phyloP scores from a whole-genome alignment of 768 basidiomycete genomes.

The Boletus subparvulus region DNA sequence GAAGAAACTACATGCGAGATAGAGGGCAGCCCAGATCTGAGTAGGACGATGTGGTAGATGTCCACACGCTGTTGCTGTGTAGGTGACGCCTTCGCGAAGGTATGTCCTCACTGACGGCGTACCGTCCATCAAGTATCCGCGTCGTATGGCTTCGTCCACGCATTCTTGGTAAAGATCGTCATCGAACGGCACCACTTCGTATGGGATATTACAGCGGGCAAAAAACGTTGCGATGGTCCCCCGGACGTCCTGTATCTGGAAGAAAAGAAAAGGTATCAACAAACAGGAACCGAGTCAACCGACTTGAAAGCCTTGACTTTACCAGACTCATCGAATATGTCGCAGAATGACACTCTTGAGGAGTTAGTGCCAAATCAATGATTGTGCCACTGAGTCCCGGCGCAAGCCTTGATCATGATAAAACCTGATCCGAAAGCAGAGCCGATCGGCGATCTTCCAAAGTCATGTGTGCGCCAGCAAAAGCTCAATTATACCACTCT shows the following conservation, averaged over 20 bases:
- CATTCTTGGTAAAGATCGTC: not conserved
- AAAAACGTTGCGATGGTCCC: not conserved
- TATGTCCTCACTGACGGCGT: not conserved
- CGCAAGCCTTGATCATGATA: too few species aligned
- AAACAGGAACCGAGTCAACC: not conserved
- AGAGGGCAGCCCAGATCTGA: conserved; percentile 37
- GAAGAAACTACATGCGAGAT: conserved; percentile 32
- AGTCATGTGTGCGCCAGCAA: too few species aligned
- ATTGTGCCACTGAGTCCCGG: too few species aligned
- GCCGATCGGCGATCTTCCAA: too few species aligned
- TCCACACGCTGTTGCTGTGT: conserved; percentile 15
- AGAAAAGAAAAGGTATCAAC: not conserved
- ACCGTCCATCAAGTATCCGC: too few species aligned
- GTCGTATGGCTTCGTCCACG: not conserved
- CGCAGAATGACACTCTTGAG: too few species aligned
- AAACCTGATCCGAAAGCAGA: too few species aligned
- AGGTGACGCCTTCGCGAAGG: not conserved
- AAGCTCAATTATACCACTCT: too few species aligned
- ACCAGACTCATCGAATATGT: not conserved
- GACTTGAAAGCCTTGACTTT: too few species aligned
- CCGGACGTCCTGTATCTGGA: not conserved
- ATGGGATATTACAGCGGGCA: not conserved
- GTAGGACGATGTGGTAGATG: conserved; percentile 28
- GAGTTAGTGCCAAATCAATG: too few species aligned
- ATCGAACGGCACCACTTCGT: not conserved